Evolutionary conservation across 139 green algal species (phyloP).

Genomic region (Closterium sp.): DNA sequence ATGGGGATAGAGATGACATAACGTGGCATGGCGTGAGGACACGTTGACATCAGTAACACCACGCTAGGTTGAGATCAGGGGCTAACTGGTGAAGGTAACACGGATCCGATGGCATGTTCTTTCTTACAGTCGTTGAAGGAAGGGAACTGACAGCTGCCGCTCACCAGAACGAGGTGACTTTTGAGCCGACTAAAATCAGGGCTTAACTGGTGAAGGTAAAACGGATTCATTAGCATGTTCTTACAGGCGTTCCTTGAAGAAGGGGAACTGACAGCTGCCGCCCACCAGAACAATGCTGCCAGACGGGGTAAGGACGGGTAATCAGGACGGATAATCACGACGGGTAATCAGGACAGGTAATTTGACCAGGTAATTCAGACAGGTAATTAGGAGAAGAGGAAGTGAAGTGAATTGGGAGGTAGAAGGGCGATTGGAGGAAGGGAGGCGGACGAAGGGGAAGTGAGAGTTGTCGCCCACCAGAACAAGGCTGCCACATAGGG

Average conservation of each 20-base stretch:
- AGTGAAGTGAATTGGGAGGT: too few relatives aligned
- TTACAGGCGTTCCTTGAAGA: constrained; percentile 2
- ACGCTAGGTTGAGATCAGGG: not conserved
- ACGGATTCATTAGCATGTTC: not conserved
- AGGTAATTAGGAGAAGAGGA: too few relatives aligned
- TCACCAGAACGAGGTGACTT: too few relatives aligned
- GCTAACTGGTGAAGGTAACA: not conserved
- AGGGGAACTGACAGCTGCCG: constrained; percentile 37
- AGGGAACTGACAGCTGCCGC: constrained; percentile 39
- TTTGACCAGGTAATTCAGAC: not conserved
- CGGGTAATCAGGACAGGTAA: not conserved
- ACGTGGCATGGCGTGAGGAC: not conserved
- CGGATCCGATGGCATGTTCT: too few relatives aligned
- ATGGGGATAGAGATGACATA: not conserved
- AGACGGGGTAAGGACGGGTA: not conserved
- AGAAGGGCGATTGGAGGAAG: not conserved
- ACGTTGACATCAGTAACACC: not conserved
- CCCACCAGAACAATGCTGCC: constrained; percentile 36
- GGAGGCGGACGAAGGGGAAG: not conserved
- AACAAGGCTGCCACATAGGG: constrained; percentile 22
- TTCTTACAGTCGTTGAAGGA: not conserved
- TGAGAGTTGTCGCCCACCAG: constrained; percentile 11
- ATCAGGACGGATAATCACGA: constrained; percentile 29
- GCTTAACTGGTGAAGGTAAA: not conserved
- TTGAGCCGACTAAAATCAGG: not conserved